Evolutionary conservation across 2,329 filamentous ascomycete species (phyloP).

Genomic region (Beauveria varroae): DNA sequence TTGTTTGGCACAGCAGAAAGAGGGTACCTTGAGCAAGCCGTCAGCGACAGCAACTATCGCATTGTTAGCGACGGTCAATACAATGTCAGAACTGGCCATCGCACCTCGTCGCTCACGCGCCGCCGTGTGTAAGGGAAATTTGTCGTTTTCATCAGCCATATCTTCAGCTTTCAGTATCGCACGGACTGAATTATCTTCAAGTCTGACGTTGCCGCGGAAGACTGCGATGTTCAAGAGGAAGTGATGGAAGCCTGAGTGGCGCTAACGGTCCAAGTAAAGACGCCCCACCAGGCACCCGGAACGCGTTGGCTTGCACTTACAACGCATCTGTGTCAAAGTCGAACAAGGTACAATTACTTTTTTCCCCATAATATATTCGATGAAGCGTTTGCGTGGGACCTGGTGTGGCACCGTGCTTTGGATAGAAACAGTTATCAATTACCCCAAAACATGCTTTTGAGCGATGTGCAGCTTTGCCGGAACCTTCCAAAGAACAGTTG

Average conservation of each 20-base stretch:
- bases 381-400: no score
- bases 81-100: constrained; percentile 17
- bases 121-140: constrained; percentile 81
- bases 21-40: constrained; percentile 36
- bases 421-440: no score
- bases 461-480: no score
- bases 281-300: constrained; percentile 1
- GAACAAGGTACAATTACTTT: no score
- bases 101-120: constrained; percentile 77
- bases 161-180: not conserved
- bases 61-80: not conserved
- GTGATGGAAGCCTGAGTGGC: not conserved
- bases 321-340: not conserved
- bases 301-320: not conserved
- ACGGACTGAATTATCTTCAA: not conserved
- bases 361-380: no score
- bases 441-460: no score
- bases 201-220: not conserved
- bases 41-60: constrained; percentile 60
- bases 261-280: not conserved
- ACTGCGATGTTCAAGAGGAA: not conserved
- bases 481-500: no score
- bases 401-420: no score
- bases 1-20: not conserved
- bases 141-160: constrained; percentile 39